Base-by-base conservation (phyloP, 192 early-diverging fungal genomes). In the Paraglomus brasilianum region DNA sequence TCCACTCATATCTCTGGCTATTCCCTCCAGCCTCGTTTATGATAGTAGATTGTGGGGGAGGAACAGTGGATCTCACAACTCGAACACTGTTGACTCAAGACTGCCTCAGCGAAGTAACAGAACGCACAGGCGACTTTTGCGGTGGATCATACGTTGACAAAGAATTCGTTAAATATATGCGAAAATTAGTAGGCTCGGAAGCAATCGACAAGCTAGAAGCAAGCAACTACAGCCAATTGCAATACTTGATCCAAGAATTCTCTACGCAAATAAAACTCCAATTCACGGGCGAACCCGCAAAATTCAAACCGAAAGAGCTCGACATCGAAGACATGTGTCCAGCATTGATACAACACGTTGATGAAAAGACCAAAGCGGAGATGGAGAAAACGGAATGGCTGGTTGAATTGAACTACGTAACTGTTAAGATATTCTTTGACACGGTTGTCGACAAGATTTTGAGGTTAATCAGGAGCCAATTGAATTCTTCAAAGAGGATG, bases 21-120 rank as follows among this genome's bases (percentile, higher is more conserved):
- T 70, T 56, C 43, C 73, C 76, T 45, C 76, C 74, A 53, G 74
- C 78, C 17, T 74, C 78, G 15, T 85, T 85, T 62, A 81, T 85
- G 83, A 80, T 85, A 39, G 81, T 80, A 51, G 83, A 85, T 79
- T 81, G 81, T 50, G 83, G 83, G 58, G 83, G 83, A 70, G 81
- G 83, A 67, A 85, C 83, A 10, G 83, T 85, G 0, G 83, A 85
- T 75, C 41, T 85, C 30, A 80, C 79, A 40, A 77, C 75, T 5
- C 59, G 59, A 4, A 42, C 9, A 42, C 22, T 61, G 11, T 43
- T 61, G 39, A 5, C 0, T 21, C 17, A 41, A 44, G 51, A 85
- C 72, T 51, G 69, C 69, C 6, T 78, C 69, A 43, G 46, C 55
- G 76, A 78, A 51, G 69, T 78, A 17, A 78, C 38, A 11, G 75